Base-by-base conservation (phyloP, 768 basidiomycete genomes). In the Epithele typhae region DNA sequence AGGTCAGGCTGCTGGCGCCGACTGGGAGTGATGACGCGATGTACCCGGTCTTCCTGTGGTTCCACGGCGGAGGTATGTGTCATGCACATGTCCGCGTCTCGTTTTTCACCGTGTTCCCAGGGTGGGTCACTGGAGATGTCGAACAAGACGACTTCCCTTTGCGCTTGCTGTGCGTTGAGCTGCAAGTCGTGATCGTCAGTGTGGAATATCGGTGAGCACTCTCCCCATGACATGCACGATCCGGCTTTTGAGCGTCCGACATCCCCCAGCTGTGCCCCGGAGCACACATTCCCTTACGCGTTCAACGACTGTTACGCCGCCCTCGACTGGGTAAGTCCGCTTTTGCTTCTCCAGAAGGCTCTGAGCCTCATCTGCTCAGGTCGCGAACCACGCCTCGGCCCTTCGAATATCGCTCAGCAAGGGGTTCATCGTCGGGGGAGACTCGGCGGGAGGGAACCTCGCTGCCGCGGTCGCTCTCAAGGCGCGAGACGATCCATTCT, bases 351-450 rank as follows among this genome's bases (percentile, higher is more conserved):
- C 22, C 17, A 6, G 12, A 5, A 17, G 27, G 14, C 8, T 36
- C 35, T 9, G 6, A 36, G 34, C 12, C 24, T 5, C 23, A 10
- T 37, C 15, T 15, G 21, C 21, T 23, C 24, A 56, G 55, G 35
- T 48, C 23, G 46, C 46, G 8, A 34, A 34, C 2, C 48, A 56
- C 37, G 24, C 48, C 12, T 30, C 17, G 1, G 15, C 21, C 1
- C 41, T 64, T 12, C 36, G 23, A 3, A 56, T 42, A 1, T 49
- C 47, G 33, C 41, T 55, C 25, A 24, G 33, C 5, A 60, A 59
- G 25, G 64, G 58, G 5, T 56, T 62, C 30, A 45, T 64, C 18
- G 33, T 64, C 25, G 59, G 46, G 0, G 65, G 62, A 7, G 38
- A 41, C 14, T 64, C 61, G 0, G 51, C 58, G 0, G 63, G 64